Percentiles rank a stretch among this genome's conserved stretches.
Evolutionary conservation across 495 filamentous ascomycete species (phyloP).

Genomic region (Neurospora discreta): DNA sequence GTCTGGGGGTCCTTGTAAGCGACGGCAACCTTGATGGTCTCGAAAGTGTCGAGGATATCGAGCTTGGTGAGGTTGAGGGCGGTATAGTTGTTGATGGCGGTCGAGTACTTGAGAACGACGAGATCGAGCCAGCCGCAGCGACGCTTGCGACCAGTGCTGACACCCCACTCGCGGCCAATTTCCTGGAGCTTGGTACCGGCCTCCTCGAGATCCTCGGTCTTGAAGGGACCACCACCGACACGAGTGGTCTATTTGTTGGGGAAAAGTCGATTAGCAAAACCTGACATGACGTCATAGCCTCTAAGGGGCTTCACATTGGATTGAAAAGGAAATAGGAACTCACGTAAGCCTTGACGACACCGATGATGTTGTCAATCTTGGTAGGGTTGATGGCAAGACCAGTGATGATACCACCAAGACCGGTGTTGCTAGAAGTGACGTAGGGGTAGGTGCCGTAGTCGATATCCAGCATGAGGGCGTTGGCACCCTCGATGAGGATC

Average conservation of each 20-base stretch:
- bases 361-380: constrained; percentile 51
- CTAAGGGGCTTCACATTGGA: neutral
- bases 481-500: constrained; percentile 79
- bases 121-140: constrained; percentile 89
- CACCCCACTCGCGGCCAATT: constrained; percentile 51
- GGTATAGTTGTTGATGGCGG: constrained; percentile 62
- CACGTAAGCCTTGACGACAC: constrained; percentile 71
- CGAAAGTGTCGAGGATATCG: constrained; percentile 75
- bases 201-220: constrained; percentile 64
- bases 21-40: constrained; percentile 66
- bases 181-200: constrained; percentile 32
- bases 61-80: constrained; percentile 75
- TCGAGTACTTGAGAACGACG: constrained; percentile 70
- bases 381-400: constrained; percentile 49
- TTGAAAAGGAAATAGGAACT: neutral
- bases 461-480: constrained; percentile 53
- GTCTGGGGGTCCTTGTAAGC: constrained; percentile 50
- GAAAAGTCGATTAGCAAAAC: neutral
- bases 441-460: constrained; percentile 65
- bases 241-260: constrained; percentile 40
- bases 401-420: constrained; percentile 65
- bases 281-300: neutral
- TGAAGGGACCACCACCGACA: constrained; percentile 74
- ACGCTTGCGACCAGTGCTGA: constrained; percentile 69
- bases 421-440: constrained; percentile 70